Conservation (phyloP, 2,329 filamentous ascomycete species). For the Metarhizium guizhouense region DNA sequence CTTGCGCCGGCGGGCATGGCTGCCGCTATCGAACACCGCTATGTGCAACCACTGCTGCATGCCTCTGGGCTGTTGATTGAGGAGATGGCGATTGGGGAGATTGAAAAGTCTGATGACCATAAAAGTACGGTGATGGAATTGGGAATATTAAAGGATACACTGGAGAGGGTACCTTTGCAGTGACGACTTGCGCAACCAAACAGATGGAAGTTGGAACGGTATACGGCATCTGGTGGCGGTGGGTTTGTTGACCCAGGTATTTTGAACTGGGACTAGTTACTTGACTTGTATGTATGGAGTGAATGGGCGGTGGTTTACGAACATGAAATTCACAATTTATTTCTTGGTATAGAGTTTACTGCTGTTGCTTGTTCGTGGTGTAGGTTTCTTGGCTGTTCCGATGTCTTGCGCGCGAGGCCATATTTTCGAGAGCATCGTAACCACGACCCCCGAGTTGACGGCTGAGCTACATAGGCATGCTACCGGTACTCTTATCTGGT, state of each 20-base stretch:
- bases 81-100: constrained; percentile 22
- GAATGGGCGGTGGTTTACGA: background rate
- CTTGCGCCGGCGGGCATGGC: constrained; percentile 48
- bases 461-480: no score
- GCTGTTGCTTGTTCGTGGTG: background rate
- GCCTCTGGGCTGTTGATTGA: constrained; percentile 29
- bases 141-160: constrained; percentile 30
- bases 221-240: background rate
- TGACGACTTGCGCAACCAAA: constrained; percentile 10
- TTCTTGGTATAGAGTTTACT: background rate
- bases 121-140: constrained; percentile 28
- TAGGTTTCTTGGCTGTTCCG: background rate
- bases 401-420: no score
- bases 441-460: no score
- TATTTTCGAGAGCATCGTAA: no score
- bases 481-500: no score
- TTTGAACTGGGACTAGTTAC: background rate
- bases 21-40: constrained; percentile 48
- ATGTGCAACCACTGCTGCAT: constrained; percentile 42
- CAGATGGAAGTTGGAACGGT: background rate
- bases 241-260: background rate
- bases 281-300: background rate
- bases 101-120: constrained; percentile 19
- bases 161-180: constrained; percentile 32
- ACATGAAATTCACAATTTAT: background rate